Percentiles rank a stretch among this genome's conserved stretches.
These are phyloP conservation scores for Aspergillus viridinutans DNA, from an alignment of 2,329 filamentous ascomycete genomes.

Conservation along the genomic window DNA sequence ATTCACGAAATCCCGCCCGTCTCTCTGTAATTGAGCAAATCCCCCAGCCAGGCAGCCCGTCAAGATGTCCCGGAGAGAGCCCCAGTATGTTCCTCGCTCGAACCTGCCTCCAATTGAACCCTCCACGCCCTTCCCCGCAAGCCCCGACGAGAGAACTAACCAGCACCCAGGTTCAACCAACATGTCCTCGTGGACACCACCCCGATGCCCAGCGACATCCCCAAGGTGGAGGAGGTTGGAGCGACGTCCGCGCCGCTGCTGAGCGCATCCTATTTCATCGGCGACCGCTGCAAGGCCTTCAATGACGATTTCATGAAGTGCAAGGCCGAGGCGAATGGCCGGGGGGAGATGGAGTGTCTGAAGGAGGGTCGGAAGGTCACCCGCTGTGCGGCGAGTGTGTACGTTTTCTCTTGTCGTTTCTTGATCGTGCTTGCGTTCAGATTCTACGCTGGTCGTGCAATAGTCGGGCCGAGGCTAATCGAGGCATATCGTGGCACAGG, in stretches of 20 bases:
- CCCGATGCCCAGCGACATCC: constrained; percentile 86
- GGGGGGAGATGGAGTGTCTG: constrained; percentile 89
- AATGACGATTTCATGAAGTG: constrained; percentile 99
- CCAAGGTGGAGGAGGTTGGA: constrained; percentile 89
- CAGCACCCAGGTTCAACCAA: constrained; percentile 76
- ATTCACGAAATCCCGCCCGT: not conserved
- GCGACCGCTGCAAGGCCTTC: constrained; percentile 86
- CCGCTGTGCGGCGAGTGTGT: constrained; percentile 94
- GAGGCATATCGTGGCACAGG: constrained; percentile 43
- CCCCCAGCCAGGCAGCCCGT: constrained; percentile 4
- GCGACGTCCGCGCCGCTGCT: constrained; percentile 87
- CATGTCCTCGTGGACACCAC: constrained; percentile 91
- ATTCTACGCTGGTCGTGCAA: not conserved
- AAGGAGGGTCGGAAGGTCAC: constrained; percentile 96
- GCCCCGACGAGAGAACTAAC: constrained; percentile 14
- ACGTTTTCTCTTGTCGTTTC: constrained; percentile 45
- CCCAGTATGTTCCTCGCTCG: constrained; percentile 12
- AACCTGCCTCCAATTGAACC: constrained; percentile 16
- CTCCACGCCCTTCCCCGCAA: not conserved
- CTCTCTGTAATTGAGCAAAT: not conserved
- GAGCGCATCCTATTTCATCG: constrained; percentile 94
- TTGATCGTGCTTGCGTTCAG: not conserved
- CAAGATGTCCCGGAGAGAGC: constrained; percentile 20
- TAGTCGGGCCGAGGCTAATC: not conserved
- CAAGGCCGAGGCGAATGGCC: constrained; percentile 89